Evolutionary conservation across 306 rosid species (phyloP).

Genomic region (Prunus campanulata): DNA sequence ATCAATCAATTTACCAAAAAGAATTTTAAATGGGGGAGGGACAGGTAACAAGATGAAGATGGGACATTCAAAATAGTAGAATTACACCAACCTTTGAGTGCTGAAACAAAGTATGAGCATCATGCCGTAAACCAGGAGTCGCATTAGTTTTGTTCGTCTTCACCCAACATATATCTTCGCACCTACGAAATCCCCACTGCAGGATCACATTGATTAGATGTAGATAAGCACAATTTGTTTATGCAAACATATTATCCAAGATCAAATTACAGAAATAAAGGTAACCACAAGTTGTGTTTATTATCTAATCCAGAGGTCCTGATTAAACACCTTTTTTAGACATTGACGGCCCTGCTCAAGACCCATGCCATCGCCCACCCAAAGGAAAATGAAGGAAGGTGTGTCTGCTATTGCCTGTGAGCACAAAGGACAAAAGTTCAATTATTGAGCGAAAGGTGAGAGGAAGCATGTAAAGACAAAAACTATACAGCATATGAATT

Average conservation of each 20-base stretch:
- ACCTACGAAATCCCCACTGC: constrained; percentile 99
- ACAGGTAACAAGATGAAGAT: no score
- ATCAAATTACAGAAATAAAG: constrained; percentile 18
- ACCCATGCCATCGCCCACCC: constrained; percentile 99
- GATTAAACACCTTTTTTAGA: constrained; percentile 73
- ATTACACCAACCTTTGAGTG: constrained; percentile 80
- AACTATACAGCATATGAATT: constrained; percentile 14
- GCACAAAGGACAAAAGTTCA: constrained; percentile 22
- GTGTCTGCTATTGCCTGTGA: constrained; percentile 96
- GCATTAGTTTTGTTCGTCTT: constrained; percentile 93
- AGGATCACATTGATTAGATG: constrained; percentile 24
- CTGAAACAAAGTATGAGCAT: constrained; percentile 94
- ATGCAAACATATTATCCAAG: constrained; percentile 13
- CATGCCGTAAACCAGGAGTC: constrained; percentile 87
- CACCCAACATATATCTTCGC: constrained; percentile 99
- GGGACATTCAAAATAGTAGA: background rate
- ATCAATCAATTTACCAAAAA: background rate
- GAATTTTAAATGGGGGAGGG: background rate
- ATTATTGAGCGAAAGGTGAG: constrained; percentile 25
- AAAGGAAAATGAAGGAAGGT: constrained; percentile 96
- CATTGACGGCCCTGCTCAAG: constrained; percentile 99
- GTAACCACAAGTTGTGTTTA: background rate
- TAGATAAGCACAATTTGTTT: constrained; percentile 6
- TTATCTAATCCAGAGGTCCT: constrained; percentile 7
- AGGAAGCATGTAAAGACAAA: constrained; percentile 10